phyloP scores from a whole-genome alignment of 179 eudicot species.

The Amaranthus tricolor region DNA sequence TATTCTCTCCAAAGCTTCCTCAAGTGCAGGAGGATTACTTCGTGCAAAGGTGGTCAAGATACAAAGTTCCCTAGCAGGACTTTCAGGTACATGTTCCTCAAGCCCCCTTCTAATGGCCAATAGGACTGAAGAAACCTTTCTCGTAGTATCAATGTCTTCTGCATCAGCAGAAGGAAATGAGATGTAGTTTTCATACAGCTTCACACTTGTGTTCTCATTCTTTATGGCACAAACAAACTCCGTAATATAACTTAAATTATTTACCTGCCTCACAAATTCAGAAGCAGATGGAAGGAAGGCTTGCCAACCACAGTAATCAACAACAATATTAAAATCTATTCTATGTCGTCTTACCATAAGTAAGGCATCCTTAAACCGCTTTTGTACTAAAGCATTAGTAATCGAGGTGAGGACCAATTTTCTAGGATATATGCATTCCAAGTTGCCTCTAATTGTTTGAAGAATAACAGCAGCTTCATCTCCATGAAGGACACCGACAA shows the following conservation, averaged over 20 bases:
- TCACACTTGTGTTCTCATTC: constrained; percentile 64
- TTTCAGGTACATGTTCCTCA: constrained; percentile 69
- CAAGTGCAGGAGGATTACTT: constrained; percentile 88
- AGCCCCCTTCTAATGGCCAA: constrained; percentile 73
- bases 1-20: constrained; percentile 82
- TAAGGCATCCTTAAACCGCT: constrained; percentile 73
- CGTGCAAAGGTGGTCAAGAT: constrained; percentile 96
- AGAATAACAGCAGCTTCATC: constrained; percentile 86
- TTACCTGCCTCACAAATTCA: constrained; percentile 81
- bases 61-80: constrained; percentile 90
- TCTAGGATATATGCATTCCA: constrained; percentile 88
- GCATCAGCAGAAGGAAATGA: constrained; percentile 40
- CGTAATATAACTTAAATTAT: constrained; percentile 74
- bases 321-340: constrained; percentile 82
- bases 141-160: constrained; percentile 34
- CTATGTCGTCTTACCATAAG: constrained; percentile 91
- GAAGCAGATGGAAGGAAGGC: constrained; percentile 60
- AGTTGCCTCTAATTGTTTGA: constrained; percentile 83
- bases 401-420: constrained; percentile 81
- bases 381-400: constrained; percentile 59
- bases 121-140: constrained; percentile 64
- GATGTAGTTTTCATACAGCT: constrained; percentile 57
- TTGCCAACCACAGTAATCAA: constrained; percentile 88
- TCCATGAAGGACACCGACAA: constrained; percentile 88
- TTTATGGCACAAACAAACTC: constrained; percentile 89